Percentiles rank a stretch among this genome's conserved stretches.
These are phyloP conservation scores for Sordariomycetes sp. DNA, from an alignment of 2,329 filamentous ascomycete species.

Conservation along the genomic window DNA sequence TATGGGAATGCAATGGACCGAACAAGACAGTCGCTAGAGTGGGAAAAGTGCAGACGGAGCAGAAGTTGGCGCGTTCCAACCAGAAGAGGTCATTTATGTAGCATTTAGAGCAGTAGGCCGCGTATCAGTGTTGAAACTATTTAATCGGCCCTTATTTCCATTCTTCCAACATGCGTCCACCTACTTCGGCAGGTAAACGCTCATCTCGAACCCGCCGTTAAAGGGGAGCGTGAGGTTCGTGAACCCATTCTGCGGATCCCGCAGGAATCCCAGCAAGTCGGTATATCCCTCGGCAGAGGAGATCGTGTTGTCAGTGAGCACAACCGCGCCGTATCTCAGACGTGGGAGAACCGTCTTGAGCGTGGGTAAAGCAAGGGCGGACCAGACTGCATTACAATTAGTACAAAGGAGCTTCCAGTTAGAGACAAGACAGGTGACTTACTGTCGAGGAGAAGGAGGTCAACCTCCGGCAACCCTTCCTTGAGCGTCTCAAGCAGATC, in stretches of 20 bases:
- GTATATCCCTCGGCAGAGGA: conserved; percentile 24
- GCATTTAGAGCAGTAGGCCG: too few relatives aligned
- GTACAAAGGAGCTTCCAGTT: background rate
- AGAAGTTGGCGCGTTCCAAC: too few relatives aligned
- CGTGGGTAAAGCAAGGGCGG: conserved; percentile 35
- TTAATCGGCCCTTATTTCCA: too few relatives aligned
- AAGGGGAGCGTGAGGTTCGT: conserved; percentile 22
- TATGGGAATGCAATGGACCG: too few relatives aligned
- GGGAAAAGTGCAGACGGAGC: too few relatives aligned
- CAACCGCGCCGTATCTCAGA: conserved; percentile 32
- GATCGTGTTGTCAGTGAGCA: conserved; percentile 38
- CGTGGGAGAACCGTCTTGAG: conserved; percentile 32
- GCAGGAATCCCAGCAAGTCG: conserved; percentile 35
- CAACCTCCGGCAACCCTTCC: conserved; percentile 30
- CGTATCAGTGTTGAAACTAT: too few relatives aligned
- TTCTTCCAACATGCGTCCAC: too few relatives aligned
- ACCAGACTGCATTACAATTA: background rate
- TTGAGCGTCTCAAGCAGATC: conserved; percentile 44
- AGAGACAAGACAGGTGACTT: conserved; percentile 12
- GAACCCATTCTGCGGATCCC: conserved; percentile 34
- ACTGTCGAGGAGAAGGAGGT: conserved; percentile 52
- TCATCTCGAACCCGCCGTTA: conserved; percentile 18
- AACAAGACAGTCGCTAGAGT: too few relatives aligned
- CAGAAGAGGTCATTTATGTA: too few relatives aligned
- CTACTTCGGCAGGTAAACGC: conserved; percentile 7